Base-by-base conservation (phyloP, 129 eudicot genomes). In the Rutidosis leptorrhynchoides region DNA sequence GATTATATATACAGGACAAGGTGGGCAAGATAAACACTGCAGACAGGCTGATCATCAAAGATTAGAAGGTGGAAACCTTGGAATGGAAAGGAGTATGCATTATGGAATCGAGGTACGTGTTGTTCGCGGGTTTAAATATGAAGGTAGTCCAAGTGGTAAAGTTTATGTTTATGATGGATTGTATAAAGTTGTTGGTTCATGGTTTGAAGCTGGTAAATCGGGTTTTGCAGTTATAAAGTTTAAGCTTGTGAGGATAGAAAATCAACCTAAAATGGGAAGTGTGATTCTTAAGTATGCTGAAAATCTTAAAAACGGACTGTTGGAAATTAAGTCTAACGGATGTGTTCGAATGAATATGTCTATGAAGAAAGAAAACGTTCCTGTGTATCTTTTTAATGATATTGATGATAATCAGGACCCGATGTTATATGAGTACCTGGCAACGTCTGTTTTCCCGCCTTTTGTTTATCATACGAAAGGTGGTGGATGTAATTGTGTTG, bases 141-240 rank as follows among this genome's bases (percentile, higher is more conserved):
- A 75, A 19, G 80, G 80, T 7, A 75, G 80, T 33, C 74, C 80
- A 4, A 75, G 80, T 69, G 76, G 80, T 0, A 75, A 75, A 61
- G 83, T 75, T 17, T 89, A 89, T 66, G 94, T 89, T 63, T 89
- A 89, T 66, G 94, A 89, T 74, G 96, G 96, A 3, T 53, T 89
- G 46, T 89, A 89, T 62, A 82, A 69, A 22, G 79, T 85, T 67
- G 73, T 74, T 7, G 80, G 77, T 3, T 68, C 78, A 21, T 85
- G 91, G 91, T 68, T 76, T 73, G 87, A 82, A 73, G 84, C 69
- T 20, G 91, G 91, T 15, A 85, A 66, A 74, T 83, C 96, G 15
- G 96, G 96, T 11, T 85, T 85, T 72, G 87, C 87, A 22, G 96
- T 85, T 7, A 83, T 64, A n/a, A 89, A 85, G 71, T 89, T 78